Conservation (phyloP, 108 stramenopile genomes). For the Pinguiococcus pyrenoidosus region DNA sequence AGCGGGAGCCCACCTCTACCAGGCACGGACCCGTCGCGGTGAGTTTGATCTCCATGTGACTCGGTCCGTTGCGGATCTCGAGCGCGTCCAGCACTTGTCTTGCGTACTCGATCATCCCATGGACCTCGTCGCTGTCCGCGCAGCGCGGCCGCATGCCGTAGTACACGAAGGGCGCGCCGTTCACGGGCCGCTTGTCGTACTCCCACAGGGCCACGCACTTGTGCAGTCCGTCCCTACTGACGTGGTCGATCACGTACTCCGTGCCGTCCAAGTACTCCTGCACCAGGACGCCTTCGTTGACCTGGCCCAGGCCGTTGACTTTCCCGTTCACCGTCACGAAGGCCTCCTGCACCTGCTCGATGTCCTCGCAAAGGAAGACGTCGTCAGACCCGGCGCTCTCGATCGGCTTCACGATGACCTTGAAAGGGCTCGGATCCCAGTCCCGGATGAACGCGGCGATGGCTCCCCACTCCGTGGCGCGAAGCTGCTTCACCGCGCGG, state of each 20-base stretch:
- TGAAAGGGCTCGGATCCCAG: constrained; percentile 45
- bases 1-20: constrained; percentile 33
- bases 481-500: constrained; percentile 66
- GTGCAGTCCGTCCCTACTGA: constrained; percentile 63
- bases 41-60: constrained; percentile 36
- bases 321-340: constrained; percentile 57
- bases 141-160: constrained; percentile 32
- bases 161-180: constrained; percentile 63
- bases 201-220: constrained; percentile 87
- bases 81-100: constrained; percentile 27
- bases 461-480: constrained; percentile 47
- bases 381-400: constrained; percentile 73
- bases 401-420: constrained; percentile 69
- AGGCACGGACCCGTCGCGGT: constrained; percentile 16
- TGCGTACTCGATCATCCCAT: constrained; percentile 58
- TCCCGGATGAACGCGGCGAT: constrained; percentile 57
- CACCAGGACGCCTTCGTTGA: constrained; percentile 50
- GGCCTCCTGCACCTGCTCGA: constrained; percentile 68
- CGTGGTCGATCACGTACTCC: constrained; percentile 83
- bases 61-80: constrained; percentile 45
- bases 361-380: constrained; percentile 63
- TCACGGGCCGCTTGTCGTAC: constrained; percentile 66
- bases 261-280: constrained; percentile 70
- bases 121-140: constrained; percentile 1
- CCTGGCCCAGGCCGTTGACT: constrained; percentile 57